These are phyloP conservation scores for Oryza meridionalis DNA, from an alignment of 176 grass and related monocot genomes.

Conservation along the genomic window DNA sequence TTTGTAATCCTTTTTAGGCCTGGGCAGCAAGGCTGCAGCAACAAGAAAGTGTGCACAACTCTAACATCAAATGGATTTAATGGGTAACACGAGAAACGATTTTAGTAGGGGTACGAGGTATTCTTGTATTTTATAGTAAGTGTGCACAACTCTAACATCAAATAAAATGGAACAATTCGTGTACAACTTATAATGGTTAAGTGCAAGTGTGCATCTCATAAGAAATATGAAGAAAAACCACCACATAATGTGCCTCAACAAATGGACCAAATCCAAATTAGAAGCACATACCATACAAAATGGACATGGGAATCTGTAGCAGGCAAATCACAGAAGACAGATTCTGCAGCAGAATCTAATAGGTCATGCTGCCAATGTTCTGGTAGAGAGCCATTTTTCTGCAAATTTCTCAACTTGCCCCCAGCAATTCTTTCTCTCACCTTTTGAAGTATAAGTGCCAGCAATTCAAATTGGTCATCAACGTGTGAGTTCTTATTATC, in stretches of 20 bases:
- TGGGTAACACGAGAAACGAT: background rate
- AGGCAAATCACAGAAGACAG: conserved; percentile 51
- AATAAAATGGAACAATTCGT: background rate
- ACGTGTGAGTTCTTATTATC: conserved; percentile 42
- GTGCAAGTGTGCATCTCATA: background rate
- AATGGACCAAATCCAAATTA: conserved; percentile 11
- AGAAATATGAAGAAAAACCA: conserved; percentile 21
- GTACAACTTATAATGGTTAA: background rate
- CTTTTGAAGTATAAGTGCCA: conserved; percentile 66
- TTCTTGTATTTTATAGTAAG: background rate
- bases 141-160: background rate
- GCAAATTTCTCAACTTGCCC: conserved; percentile 53
- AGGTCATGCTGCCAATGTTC: conserved; percentile 69
- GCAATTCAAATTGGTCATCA: conserved; percentile 56
- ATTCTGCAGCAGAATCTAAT: conserved; percentile 66
- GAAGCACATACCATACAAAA: conserved; percentile 67
- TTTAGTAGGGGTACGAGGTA: background rate
- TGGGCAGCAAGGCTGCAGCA: background rate
- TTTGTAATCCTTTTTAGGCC: background rate
- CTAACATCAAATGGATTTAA: background rate
- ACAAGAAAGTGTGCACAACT: background rate
- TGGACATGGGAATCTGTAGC: conserved; percentile 40
- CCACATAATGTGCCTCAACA: background rate
- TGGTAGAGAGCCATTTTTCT: conserved; percentile 53
- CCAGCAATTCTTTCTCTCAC: conserved; percentile 61